phyloP scores from a whole-genome alignment of 140 eudicot genomes.

The Erigeron philadelphicus region DNA sequence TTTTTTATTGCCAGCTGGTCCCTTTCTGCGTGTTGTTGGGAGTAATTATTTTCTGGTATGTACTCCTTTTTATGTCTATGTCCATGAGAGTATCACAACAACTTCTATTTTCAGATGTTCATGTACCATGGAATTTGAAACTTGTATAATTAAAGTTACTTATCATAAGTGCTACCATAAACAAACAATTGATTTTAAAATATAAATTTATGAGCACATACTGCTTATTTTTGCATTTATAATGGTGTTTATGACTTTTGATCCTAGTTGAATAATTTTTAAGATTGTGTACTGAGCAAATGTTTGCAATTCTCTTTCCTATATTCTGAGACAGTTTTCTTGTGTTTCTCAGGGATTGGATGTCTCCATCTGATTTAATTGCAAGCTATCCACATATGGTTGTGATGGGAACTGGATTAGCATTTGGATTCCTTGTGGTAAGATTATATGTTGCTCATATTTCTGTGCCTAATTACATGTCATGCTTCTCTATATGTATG shows the following conservation, averaged over 20 bases:
- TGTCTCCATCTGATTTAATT: slow-evolving; percentile 37
- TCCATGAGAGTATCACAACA: background rate
- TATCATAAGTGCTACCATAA: background rate
- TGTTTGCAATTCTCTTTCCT: too few species aligned
- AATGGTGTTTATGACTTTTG: background rate
- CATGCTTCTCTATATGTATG: too few species aligned
- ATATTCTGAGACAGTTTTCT: background rate
- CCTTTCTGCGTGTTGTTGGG: slow-evolving; percentile 34
- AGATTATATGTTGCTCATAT: too few species aligned
- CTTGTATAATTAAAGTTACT: background rate
- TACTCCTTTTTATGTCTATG: background rate
- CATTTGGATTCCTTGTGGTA: slow-evolving; percentile 43
- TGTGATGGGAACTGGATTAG: slow-evolving; percentile 42
- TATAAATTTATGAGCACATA: background rate
- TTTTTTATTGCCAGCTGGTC: slow-evolving; percentile 22
- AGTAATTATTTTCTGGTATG: slow-evolving; percentile 31
- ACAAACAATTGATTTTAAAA: background rate
- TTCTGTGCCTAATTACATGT: too few species aligned
- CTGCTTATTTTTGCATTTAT: background rate
- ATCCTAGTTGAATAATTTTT: too few species aligned
- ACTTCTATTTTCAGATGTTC: background rate
- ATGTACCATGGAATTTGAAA: background rate
- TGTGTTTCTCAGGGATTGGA: slow-evolving; percentile 27
- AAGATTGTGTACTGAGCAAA: too few species aligned
- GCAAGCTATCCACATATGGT: slow-evolving; percentile 41